Base-by-base conservation (phyloP, 2,329 filamentous ascomycete species). In the Acrocalymma vagum region DNA sequence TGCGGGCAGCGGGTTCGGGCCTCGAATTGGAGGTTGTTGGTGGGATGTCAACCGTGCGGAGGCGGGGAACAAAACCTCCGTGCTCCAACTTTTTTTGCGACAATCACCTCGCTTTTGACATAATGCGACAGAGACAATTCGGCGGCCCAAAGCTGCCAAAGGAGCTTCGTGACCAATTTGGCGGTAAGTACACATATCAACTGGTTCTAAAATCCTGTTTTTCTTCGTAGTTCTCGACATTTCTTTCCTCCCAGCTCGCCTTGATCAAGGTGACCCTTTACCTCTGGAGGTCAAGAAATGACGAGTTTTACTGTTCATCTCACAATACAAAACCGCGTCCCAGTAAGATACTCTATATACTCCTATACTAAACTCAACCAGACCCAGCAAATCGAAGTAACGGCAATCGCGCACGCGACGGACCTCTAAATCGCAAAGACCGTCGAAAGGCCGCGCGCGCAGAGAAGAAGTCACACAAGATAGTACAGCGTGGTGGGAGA, bases 381-480 rank as follows among this genome's bases (percentile, higher is more conserved):
- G 64, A 63, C 53, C 60, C 64, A 23, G 55, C 51, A n/a, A 55
- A 61, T 33, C 50, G 42, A 27, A 50, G 48, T 26, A 59, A 54
- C 20, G 49, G 47, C 38, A 53, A 45, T n/a, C 54, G 60, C 35
- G 41, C 55, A 25, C 58, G 62, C 41, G 57, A 62, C 38, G 60
- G 52, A 27, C 59, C 55, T 20, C 37, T 58, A 31, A 67, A 65
- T 37, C 78, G 86, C 53, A 88, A 88, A 72, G 84, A 87, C 38
- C 78, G 81, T 43, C 80, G 88, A 40, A 89, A 85, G 62, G 79
- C 79, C 11, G 82, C 87, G 55, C 78, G 87, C 38, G 72, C 75
- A 15, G 75, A 82, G 55, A 87, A 84, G 65, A 87, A 82, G 65
- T 59, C 67, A 18, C 73, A 73, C 25, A 53, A 53, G 7, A 39